A percentile compares a stretch with the other conserved stretches of the same genome.
phyloP scores from a whole-genome alignment of 2,329 filamentous ascomycete species.

The Hypoxylon sp. region DNA sequence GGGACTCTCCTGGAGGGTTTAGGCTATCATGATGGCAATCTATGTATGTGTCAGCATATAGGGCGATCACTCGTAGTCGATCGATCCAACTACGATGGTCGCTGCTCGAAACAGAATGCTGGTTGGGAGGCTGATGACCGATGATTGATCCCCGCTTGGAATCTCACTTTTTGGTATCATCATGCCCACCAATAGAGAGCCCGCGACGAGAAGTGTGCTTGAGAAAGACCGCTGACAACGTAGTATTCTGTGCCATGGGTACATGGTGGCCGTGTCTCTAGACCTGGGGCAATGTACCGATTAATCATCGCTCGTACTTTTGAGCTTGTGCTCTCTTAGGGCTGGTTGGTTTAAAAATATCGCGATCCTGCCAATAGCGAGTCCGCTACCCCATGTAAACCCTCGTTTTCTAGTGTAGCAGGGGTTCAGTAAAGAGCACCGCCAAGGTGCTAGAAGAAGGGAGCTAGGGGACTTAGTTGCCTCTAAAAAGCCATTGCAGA shows the following conservation, averaged over 20 bases:
- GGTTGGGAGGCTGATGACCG: constrained; percentile 14
- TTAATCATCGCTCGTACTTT: constrained; percentile 18
- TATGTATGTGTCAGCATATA: constrained; percentile 28
- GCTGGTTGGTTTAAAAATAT: constrained; percentile 39
- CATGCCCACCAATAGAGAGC: constrained; percentile 31
- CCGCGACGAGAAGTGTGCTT: constrained; percentile 21
- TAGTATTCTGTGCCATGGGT: constrained; percentile 33
- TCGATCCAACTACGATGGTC: constrained; percentile 9
- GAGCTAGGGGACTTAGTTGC: not conserved
- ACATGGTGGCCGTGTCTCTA: constrained; percentile 31
- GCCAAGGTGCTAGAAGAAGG: constrained; percentile 10
- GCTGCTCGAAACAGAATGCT: constrained; percentile 9
- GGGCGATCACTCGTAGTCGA: constrained; percentile 22
- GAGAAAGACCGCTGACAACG: constrained; percentile 25
- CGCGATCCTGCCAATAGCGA: constrained; percentile 30
- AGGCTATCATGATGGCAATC: constrained; percentile 4
- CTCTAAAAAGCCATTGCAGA: constrained; percentile 20
- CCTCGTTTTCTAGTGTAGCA: constrained; percentile 8
- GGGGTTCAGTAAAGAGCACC: constrained; percentile 16
- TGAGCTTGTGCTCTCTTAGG: constrained; percentile 24
- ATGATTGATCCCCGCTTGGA: constrained; percentile 13
- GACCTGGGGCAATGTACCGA: constrained; percentile 8
- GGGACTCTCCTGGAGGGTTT: constrained; percentile 14
- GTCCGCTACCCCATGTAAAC: constrained; percentile 10
- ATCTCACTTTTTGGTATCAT: constrained; percentile 11